Conservation (phyloP, 805 yeast genomes). For the Candida rishiriensis region DNA sequence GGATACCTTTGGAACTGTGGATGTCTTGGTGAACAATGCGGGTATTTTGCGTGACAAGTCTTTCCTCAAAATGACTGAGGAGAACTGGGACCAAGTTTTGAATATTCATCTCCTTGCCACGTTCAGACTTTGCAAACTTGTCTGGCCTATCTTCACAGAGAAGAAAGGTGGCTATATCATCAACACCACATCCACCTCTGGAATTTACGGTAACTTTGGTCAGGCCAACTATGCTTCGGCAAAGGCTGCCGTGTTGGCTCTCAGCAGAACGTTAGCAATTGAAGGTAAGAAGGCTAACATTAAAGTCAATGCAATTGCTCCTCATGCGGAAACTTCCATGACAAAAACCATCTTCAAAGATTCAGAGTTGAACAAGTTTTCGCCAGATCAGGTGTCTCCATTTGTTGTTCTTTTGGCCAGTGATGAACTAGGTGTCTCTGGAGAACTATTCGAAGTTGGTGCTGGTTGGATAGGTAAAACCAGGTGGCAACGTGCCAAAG, state of each 20-base stretch:
- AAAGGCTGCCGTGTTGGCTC: conserved; percentile 81
- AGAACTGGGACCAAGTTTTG: conserved; percentile 77
- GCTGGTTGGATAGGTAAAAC: conserved; percentile 96
- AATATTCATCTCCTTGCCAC: conserved; percentile 83
- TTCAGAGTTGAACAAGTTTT: conserved; percentile 76
- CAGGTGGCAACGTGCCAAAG: conserved; percentile 91
- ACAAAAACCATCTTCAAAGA: conserved; percentile 81
- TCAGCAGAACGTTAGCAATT: conserved; percentile 79
- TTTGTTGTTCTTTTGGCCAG: conserved; percentile 75
- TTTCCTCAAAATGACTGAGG: conserved; percentile 75
- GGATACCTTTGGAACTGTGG: conserved; percentile 74
- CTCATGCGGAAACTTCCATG: conserved; percentile 98
- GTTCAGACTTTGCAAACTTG: conserved; percentile 75
- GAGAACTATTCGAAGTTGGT: conserved; percentile 87
- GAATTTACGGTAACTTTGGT: conserved; percentile 96
- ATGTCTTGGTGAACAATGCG: conserved; percentile 86
- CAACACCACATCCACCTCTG: conserved; percentile 92
- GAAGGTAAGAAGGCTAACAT: conserved; percentile 84
- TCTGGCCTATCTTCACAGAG: conserved; percentile 84
- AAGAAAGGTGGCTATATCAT: conserved; percentile 79
- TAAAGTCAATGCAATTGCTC: conserved; percentile 80
- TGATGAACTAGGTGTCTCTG: conserved; percentile 64
- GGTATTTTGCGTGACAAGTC: conserved; percentile 91
- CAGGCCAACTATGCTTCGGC: conserved; percentile 96
- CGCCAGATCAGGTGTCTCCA: conserved; percentile 89